Conservation (phyloP, 805 yeast genomes). For the Candida ascalaphidarum region DNA sequence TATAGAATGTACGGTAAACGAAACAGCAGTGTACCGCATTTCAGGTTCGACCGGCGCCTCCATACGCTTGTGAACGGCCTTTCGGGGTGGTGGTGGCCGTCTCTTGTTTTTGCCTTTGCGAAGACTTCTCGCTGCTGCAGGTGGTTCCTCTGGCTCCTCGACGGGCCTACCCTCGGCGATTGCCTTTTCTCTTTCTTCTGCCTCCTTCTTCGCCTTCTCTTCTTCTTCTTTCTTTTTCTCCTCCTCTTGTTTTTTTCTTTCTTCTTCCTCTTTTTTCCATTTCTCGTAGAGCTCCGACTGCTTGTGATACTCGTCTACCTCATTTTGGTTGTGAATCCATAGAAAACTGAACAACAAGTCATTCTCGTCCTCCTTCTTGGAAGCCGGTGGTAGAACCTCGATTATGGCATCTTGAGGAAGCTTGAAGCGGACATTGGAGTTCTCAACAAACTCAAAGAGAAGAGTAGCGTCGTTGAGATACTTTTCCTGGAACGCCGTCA, state of each 20-base stretch:
- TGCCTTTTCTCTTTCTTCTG: neutral
- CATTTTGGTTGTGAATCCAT: slow-evolving; percentile 42
- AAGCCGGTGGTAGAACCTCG: slow-evolving; percentile 35
- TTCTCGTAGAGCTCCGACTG: neutral
- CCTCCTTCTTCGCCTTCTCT: slow-evolving; percentile 7
- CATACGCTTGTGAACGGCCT: slow-evolving; percentile 11
- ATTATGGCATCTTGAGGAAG: slow-evolving; percentile 72
- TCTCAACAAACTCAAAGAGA: slow-evolving; percentile 79
- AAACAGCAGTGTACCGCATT: slow-evolving; percentile 48
- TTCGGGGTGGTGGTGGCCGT: slow-evolving; percentile 5
- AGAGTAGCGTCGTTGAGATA: slow-evolving; percentile 62
- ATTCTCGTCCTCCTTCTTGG: slow-evolving; percentile 5
- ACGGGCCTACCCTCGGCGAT: neutral
- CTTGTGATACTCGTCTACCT: slow-evolving; percentile 37
- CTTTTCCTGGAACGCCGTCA: slow-evolving; percentile 73
- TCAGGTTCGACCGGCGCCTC: slow-evolving; percentile 36
- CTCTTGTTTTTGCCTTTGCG: slow-evolving; percentile 7
- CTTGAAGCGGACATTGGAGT: slow-evolving; percentile 61
- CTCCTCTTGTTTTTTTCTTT: slow-evolving; percentile 11
- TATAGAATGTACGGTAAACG: slow-evolving; percentile 56
- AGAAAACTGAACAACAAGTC: slow-evolving; percentile 42
- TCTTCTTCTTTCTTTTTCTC: slow-evolving; percentile 7
- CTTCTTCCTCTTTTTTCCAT: slow-evolving; percentile 4
- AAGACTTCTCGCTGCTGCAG: slow-evolving; percentile 3
- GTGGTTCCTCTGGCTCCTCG: neutral